Evolutionary conservation across 75 land plant species (phyloP).

Genomic region (Sequoia sempervirens): DNA sequence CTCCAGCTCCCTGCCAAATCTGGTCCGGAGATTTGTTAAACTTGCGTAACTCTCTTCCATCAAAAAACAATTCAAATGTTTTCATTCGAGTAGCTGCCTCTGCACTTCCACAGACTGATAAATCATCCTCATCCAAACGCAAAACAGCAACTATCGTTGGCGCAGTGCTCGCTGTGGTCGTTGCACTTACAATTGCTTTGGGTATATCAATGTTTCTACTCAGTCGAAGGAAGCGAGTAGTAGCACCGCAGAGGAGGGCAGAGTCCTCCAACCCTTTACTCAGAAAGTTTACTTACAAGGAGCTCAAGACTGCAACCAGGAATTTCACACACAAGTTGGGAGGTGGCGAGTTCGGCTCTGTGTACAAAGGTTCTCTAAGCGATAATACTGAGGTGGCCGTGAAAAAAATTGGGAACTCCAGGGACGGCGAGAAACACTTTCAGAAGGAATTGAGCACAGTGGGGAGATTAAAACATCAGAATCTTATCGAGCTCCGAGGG

Average conservation of each 20-base stretch:
- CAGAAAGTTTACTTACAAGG: conserved; percentile 28
- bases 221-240: neutral
- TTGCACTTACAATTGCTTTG: neutral
- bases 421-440: conserved; percentile 65
- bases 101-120: neutral
- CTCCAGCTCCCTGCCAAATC: conserved; percentile 14
- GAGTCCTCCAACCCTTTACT: neutral
- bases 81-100: conserved; percentile 13
- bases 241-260: neutral
- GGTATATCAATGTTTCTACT: neutral
- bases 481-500: conserved; percentile 53
- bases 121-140: neutral
- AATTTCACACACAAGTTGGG: conserved; percentile 61
- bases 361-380: conserved; percentile 55
- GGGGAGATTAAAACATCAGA: conserved; percentile 54
- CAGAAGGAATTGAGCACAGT: conserved; percentile 48
- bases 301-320: conserved; percentile 49
- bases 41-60: conserved; percentile 9
- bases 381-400: conserved; percentile 53
- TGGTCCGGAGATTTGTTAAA: conserved; percentile 43
- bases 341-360: conserved; percentile 63
- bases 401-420: conserved; percentile 55
- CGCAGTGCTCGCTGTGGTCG: neutral
- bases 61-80: neutral
- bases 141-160: neutral